Percentiles rank a stretch among this genome's conserved stretches.
These are phyloP conservation scores for Phytopythium montanum DNA, from an alignment of 352 stramenopile species.

Conservation along the genomic window DNA sequence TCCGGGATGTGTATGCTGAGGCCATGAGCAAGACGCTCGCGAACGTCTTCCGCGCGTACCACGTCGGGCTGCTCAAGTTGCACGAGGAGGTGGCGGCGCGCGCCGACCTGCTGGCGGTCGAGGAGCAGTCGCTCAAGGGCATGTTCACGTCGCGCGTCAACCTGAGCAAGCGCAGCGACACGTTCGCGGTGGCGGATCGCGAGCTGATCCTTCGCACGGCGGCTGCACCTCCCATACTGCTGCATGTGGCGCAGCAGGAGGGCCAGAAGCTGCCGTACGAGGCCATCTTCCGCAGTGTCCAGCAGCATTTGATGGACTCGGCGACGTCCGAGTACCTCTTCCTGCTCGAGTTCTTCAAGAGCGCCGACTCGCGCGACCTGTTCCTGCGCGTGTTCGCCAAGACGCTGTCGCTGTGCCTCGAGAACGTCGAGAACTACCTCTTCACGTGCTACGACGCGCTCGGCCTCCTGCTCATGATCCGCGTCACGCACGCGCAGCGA, in stretches of 20 bases:
- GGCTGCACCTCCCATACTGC: constrained; percentile 86
- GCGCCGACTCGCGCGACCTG: constrained; percentile 81
- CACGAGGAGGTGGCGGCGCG: constrained; percentile 91
- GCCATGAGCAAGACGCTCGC: constrained; percentile 96
- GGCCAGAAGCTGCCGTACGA: constrained; percentile 94
- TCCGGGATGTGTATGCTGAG: constrained; percentile 95
- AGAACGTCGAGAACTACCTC: constrained; percentile 98
- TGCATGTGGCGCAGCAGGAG: constrained; percentile 94
- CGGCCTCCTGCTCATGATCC: constrained; percentile 98
- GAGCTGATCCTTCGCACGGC: constrained; percentile 87
- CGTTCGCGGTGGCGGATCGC: constrained; percentile 90
- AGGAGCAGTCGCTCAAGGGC: constrained; percentile 92
- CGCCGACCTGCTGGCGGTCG: constrained; percentile 94
- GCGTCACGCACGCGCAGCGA: constrained; percentile 89
- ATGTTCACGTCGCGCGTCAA: constrained; percentile 89
- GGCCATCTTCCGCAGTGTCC: constrained; percentile 93
- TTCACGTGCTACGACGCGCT: constrained; percentile 97
- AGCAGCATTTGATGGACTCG: constrained; percentile 97
- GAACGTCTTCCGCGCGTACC: constrained; percentile 96
- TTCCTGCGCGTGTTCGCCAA: constrained; percentile 96
- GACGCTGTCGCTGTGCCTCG: constrained; percentile 93
- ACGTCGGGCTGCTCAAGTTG: constrained; percentile 93
- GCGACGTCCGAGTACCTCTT: constrained; percentile 98
- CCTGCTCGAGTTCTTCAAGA: constrained; percentile 91
- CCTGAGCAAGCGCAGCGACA: constrained; percentile 95